Percentiles rank a stretch among this genome's conserved stretches.
These are phyloP conservation scores for Porogramme epimiltina DNA, from an alignment of 1,284 basidiomycete genomes.

Conservation along the genomic window DNA sequence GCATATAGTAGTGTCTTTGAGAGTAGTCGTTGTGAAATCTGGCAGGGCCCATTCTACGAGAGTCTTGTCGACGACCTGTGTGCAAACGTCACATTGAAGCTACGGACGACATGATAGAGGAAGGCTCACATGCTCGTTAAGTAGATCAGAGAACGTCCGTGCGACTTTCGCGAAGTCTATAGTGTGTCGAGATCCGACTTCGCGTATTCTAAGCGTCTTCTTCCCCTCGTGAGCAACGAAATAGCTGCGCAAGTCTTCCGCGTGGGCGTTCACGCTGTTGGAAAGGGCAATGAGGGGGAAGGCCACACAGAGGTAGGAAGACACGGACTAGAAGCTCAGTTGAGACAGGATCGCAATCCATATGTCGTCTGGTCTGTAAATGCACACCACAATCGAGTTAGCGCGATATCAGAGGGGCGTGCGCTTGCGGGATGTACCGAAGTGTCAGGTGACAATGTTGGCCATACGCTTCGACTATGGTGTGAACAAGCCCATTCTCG, in stretches of 20 bases:
- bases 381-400: neutral
- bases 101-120: slow-evolving; percentile 18
- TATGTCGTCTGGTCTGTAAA: slow-evolving; percentile 42
- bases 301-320: neutral
- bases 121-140: slow-evolving; percentile 18
- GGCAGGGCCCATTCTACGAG: slow-evolving; percentile 46
- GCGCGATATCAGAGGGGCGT: no score
- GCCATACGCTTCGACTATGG: neutral
- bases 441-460: slow-evolving; percentile 19
- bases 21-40: slow-evolving; percentile 47
- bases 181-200: slow-evolving; percentile 7
- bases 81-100: neutral
- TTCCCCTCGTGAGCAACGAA: slow-evolving; percentile 45
- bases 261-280: slow-evolving; percentile 39
- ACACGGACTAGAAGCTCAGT: slow-evolving; percentile 31
- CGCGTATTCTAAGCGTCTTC: slow-evolving; percentile 35
- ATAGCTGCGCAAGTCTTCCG: slow-evolving; percentile 38
- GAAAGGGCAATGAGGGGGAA: no score
- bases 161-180: slow-evolving; percentile 36
- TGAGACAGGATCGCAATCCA: slow-evolving; percentile 6
- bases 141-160: slow-evolving; percentile 32
- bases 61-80: slow-evolving; percentile 33
- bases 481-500: neutral
- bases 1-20: slow-evolving; percentile 39
- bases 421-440: slow-evolving; percentile 10